These are phyloP conservation scores for Collybiopsis luxurians DNA, from an alignment of 768 basidiomycete species.

Conservation along the genomic window DNA sequence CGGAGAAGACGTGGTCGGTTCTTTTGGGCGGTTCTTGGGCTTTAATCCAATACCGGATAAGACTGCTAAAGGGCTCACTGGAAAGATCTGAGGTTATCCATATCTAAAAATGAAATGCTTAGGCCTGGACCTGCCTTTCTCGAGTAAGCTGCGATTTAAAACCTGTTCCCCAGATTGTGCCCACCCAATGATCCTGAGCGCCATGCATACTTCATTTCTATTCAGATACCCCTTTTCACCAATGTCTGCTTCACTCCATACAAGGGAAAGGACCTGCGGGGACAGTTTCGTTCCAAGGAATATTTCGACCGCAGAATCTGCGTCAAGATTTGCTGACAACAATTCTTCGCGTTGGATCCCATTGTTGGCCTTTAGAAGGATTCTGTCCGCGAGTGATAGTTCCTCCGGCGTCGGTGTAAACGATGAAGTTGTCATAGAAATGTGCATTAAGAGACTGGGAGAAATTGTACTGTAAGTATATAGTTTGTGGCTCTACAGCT, in stretches of 20 bases:
- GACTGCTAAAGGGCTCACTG: conserved; percentile 52
- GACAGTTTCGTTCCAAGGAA: conserved; percentile 54
- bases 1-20: conserved; percentile 5
- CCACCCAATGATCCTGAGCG: conserved; percentile 63
- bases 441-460: background rate
- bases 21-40: conserved; percentile 8
- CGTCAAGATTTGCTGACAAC: background rate
- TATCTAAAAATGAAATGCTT: background rate
- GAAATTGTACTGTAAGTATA: no score
- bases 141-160: conserved; percentile 36
- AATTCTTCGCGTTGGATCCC: background rate
- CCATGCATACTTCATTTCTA: conserved; percentile 52
- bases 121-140: conserved; percentile 38
- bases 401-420: background rate
- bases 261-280: conserved; percentile 49
- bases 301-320: conserved; percentile 53
- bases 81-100: background rate
- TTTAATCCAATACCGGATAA: conserved; percentile 25
- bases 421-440: background rate
- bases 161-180: conserved; percentile 48
- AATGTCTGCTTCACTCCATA: conserved; percentile 65
- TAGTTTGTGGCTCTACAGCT: no score
- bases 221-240: conserved; percentile 57
- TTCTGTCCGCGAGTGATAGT: background rate
- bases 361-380: background rate